Evolutionary conservation across 2,329 filamentous ascomycete genomes (phyloP), one percentile per base, ranked within the genome.

Genomic region (Corniculantispora saksenae): DNA sequence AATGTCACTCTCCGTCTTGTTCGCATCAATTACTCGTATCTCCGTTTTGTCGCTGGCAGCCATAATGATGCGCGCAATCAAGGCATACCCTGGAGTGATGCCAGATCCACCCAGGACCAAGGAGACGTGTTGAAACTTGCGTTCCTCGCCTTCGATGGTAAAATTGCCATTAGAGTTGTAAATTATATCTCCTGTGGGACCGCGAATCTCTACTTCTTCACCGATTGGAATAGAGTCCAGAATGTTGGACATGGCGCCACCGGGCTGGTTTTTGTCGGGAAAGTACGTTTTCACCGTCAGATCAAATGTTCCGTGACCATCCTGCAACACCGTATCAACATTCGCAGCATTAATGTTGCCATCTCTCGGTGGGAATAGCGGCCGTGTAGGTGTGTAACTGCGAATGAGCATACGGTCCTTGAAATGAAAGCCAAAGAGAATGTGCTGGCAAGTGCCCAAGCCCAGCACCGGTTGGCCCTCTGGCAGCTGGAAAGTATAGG

Each of bases 1-100:
- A 2, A 91, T 78, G 70, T 92, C 90, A 45, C 81, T 76, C 63
- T 90, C 86, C 0, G 81, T 83, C 68, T 91, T 90, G 66, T 84
- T 85, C 1, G 80, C 83, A 66, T 85, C 80, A 2, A 84, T 71
- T 0, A 82, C 77, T 3, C 75, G 69, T 8, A 83, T 71, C 53
- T 80, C 66, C 58, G 71, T 65, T 40, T 82, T 79, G 53, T 40
- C 54, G 7, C 70, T 71, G 2, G 71, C 51, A 0, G 68, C 70
- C 10, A 72, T 67, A 19, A 82, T 66, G 6, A 83, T 78, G 1
- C 79, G 76, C 1, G 78, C 78, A 29, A 85, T 77, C 2, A 86
- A 51, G 23, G 61, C 50, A 40, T 83, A 86, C 0, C 82, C 83
- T 0, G 83, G 82, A 0, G 83, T 86, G 15, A 86, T 77, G 0